Evolutionary conservation across 148 eudicot species (phyloP), one percentile per base, ranked within the genome.

Genomic region (Gaultheria prostrata): DNA sequence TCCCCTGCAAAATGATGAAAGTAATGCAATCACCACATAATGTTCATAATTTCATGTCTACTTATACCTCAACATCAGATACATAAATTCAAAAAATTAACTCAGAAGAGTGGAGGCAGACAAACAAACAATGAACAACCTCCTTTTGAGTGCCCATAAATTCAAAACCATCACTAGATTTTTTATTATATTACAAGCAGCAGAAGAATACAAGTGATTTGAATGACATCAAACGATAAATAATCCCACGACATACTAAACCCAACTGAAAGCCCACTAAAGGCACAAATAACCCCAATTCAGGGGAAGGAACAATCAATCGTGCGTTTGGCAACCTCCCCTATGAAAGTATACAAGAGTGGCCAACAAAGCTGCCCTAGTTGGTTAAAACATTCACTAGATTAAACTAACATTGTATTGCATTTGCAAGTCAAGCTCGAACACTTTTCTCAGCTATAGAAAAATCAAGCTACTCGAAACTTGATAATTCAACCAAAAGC

Each of bases 1-100:
- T 92, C 95, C 24, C 95, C 95, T 92, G 93, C 90, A 89, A 76
- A 81, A 71, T 72, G 45, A 85, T 76, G 33, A 82, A n/a, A 81
- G 59, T 33, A 82, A 46, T 5, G 49, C 20, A 81, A 67, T 82
- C 54, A 84, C 57, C 78, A 21, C 10, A 21, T 12, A 39, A 79
- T 17, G 30, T 15, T 59, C 72, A 9, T 3, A 32, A 18, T 59
- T 8, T 8, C 67, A 59, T 59, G 0, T 10, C n/a, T 1, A 26
- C 2, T 4, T 26, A 65, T 26, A 73, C 11, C 57, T 2, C n/a
- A 18, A 56, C n/a, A 15, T 8, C 33, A 57, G 32, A 20, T 33
- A 32, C 21, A 32, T 3, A 20, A 39, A 15, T 18, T 74, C 26
- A 14, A 45, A 7, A 39, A 10, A 35, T 17, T 4, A 65, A 12